Evolutionary conservation across 225 moss, liverwort and hornwort genomes (phyloP).

Genomic region (Pleurozium schreberi): DNA sequence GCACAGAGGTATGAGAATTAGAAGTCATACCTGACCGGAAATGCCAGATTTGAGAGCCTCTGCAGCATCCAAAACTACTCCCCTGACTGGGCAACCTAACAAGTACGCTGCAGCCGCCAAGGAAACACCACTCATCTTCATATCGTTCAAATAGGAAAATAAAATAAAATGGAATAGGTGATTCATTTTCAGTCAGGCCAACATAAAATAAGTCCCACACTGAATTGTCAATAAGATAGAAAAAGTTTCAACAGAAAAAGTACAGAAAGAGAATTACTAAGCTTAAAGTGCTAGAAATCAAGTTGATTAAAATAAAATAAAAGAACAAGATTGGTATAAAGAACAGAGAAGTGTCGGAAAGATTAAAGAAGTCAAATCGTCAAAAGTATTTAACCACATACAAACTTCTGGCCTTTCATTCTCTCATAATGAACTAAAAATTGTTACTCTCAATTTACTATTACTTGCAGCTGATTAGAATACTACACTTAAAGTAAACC

Average conservation of each 20-base stretch:
- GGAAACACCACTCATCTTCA: not conserved
- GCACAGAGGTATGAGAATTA: not conserved
- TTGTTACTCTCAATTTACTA: not conserved
- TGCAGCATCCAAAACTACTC: slow-evolving; percentile 68
- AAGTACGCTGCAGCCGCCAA: slow-evolving; percentile 64
- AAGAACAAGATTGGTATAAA: not conserved
- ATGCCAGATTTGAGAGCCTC: slow-evolving; percentile 69
- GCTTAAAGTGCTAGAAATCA: not conserved
- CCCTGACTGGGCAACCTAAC: slow-evolving; percentile 83
- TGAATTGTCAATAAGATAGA: not conserved
- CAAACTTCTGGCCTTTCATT: not conserved
- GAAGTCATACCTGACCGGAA: slow-evolving; percentile 56
- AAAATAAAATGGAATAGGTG: not conserved
- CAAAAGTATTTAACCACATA: not conserved
- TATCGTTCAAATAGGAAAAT: not conserved
- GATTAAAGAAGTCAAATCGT: not conserved
- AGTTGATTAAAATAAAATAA: not conserved
- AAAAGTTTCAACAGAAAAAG: not conserved
- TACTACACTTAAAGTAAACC: not conserved
- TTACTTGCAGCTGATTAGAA: not conserved
- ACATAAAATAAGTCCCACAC: not conserved
- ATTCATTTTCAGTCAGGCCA: not conserved
- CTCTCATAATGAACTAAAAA: not conserved
- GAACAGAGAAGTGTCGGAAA: not conserved
- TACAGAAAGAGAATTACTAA: not conserved